Conservation (phyloP, 192 early-diverging fungal genomes). For the Coemansia sp. region DNA sequence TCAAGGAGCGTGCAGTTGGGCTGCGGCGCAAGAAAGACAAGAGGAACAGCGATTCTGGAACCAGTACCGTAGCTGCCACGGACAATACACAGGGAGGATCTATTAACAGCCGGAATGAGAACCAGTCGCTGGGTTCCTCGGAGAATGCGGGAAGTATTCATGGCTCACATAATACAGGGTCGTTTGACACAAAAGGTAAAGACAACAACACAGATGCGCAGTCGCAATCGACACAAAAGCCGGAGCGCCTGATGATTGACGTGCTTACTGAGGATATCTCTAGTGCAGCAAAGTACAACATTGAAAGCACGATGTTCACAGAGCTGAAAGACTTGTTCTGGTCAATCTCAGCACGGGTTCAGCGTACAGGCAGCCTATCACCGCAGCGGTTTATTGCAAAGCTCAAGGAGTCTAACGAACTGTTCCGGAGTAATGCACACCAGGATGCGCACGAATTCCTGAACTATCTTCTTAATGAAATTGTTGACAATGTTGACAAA, state of each 20-base stretch:
- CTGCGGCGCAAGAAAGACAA: slow-evolving; percentile 43
- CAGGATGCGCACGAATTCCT: slow-evolving; percentile 99
- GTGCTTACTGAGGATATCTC: slow-evolving; percentile 21
- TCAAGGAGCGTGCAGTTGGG: slow-evolving; percentile 39
- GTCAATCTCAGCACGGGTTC: slow-evolving; percentile 78
- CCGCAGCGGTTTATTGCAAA: slow-evolving; percentile 85
- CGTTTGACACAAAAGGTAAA: slow-evolving; percentile 4
- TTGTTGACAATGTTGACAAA: slow-evolving; percentile 80
- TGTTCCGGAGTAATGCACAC: slow-evolving; percentile 91
- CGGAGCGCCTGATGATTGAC: slow-evolving; percentile 24
- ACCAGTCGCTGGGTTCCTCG: background rate
- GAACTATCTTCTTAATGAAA: slow-evolving; percentile 90
- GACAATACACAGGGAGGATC: background rate
- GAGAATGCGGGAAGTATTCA: slow-evolving; percentile 7
- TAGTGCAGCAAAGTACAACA: slow-evolving; percentile 53
- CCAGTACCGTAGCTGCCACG: background rate
- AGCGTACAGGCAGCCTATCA: slow-evolving; percentile 78
- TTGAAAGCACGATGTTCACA: slow-evolving; percentile 82
- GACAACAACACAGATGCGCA: slow-evolving; percentile 1
- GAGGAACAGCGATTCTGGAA: slow-evolving; percentile 14
- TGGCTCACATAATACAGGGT: slow-evolving; percentile 6
- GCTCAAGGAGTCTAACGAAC: slow-evolving; percentile 91
- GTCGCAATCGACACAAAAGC: background rate
- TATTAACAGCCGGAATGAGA: background rate
- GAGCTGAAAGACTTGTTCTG: slow-evolving; percentile 85